Base-by-base conservation (phyloP, 805 yeast genomes). In the Nakazawaea wyomingensis region DNA sequence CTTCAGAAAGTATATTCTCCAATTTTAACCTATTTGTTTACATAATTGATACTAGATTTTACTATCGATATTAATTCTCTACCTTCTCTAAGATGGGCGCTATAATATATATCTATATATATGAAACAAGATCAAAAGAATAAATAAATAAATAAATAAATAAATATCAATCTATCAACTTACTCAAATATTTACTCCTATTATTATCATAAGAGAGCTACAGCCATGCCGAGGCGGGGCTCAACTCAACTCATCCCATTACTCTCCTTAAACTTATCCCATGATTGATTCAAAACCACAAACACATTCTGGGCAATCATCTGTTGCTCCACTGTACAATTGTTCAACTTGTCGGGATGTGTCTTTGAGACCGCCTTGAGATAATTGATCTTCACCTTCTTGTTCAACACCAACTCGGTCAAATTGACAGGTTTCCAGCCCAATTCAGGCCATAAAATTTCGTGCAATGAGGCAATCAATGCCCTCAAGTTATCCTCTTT, bases 231-330 rank as follows among this genome's bases (percentile, higher is more conserved):
- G n/a, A n/a, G n/a, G n/a, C n/a, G n/a, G n/a, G n/a, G n/a, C n/a
- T n/a, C n/a, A n/a, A n/a, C n/a, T 24, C 3, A 24, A 11, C 27
- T 61, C 36, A 77, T 59, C 22, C 65, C 67, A 56, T 85, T 84
- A 44, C 74, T 74, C 32, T 59, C 64, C 54, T 82, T 85, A 60
- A 88, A 89, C 17, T 60, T 64, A 51, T 87, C 97, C 98, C 99
- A 93, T 2, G 97, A 89, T 51, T 79, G 75, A 60, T 89, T 91
- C 48, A 93, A 66, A 0, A 80, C 71, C 31, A 89, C 84, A 57
- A 93, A 93, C 0, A 91, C 91, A 19, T 79, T 80, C 53, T 90
- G 91, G 13, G 97, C 93, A 36, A 91, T 71, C 82, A 91, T 75
- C 57, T 83, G 82, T 44, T 78, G 76, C 54, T 88, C 95, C 5